Evolutionary conservation across 495 filamentous ascomycete species (phyloP).

Genomic region (Chlorociboria aeruginascens): DNA sequence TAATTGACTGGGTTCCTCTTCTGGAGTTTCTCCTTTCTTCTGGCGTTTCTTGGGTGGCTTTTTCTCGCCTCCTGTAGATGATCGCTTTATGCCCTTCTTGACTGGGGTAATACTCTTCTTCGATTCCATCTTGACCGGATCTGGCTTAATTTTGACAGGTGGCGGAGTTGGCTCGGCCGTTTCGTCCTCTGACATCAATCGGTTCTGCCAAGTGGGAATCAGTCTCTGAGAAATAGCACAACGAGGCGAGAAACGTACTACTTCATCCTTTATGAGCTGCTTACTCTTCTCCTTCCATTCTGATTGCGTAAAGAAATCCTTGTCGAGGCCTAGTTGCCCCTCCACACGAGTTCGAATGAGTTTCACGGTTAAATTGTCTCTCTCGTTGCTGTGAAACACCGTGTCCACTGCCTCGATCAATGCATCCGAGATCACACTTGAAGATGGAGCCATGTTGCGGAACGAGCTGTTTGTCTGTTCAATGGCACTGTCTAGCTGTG

Average conservation of each 20-base stretch:
- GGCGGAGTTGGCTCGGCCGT: slow-evolving; percentile 16
- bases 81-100: slow-evolving; percentile 12
- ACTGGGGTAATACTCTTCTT: slow-evolving; percentile 8
- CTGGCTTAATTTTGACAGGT: slow-evolving; percentile 7
- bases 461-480: too few relatives aligned
- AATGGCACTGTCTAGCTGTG: too few relatives aligned
- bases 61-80: slow-evolving; percentile 5
- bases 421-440: background rate
- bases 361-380: slow-evolving; percentile 63
- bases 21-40: slow-evolving; percentile 16
- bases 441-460: slow-evolving; percentile 2
- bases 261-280: slow-evolving; percentile 52
- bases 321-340: slow-evolving; percentile 46
- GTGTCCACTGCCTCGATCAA: slow-evolving; percentile 8
- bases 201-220: slow-evolving; percentile 1
- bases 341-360: slow-evolving; percentile 57
- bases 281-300: slow-evolving; percentile 79
- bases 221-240: background rate
- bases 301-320: slow-evolving; percentile 56
- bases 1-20: slow-evolving; percentile 12
- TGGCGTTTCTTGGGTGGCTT: slow-evolving; percentile 10
- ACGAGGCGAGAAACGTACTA: slow-evolving; percentile 38
- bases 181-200: slow-evolving; percentile 17
- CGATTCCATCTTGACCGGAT: background rate
- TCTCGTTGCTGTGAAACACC: background rate